Evolutionary conservation across 2,329 filamentous ascomycete genomes (phyloP), one percentile per base, ranked within the genome.

Genomic region (Fusarium anthophilum): DNA sequence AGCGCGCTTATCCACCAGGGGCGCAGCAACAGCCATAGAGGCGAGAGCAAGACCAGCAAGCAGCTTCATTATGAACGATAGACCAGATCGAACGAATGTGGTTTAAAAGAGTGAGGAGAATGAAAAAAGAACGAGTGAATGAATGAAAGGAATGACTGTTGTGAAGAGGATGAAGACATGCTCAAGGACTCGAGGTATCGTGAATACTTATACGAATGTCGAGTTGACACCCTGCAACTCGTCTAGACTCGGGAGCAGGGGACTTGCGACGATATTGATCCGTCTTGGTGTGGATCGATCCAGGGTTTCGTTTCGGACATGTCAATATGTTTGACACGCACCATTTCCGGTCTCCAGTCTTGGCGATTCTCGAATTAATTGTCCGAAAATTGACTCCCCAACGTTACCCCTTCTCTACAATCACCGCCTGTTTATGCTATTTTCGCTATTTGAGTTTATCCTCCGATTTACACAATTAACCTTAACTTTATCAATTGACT

Each of bases 1-100:
- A 77, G 76, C 85, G 77, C 81, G 84, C 69, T 74, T 69, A 10
- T 70, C 65, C 58, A 65, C 59, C 39, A 78, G 63, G 51, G 77
- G 77, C 54, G 74, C 74, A 66, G 77, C 77, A 45, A 69, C 37
- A 64, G 76, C 75, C 69, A 78, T 58, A 11, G 77, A 78, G 63
- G 77, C 77, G 30, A 78, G 63, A 72, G 74, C 76, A 50, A 78
- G 69, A 72, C 75, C 72, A 58, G 74, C 72, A 74, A 78, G 73
- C 74, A 76, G 65, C 76, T 79, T 78, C 77, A 78, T 78, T 44
- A 28, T 77, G 66, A 73, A 74, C 48, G 70, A 72, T 57, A 55
- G 39, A 69, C 60, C 63, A 53, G 44, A 64, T 57, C 63, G 61
- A 72, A 74, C 54, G 67, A 75, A 55, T 62, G 35, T 55, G 13